A percentile compares a stretch with the other conserved stretches of the same genome.
Conservation (phyloP, 208 protist genomes). For the Porcisia deanei region DNA sequence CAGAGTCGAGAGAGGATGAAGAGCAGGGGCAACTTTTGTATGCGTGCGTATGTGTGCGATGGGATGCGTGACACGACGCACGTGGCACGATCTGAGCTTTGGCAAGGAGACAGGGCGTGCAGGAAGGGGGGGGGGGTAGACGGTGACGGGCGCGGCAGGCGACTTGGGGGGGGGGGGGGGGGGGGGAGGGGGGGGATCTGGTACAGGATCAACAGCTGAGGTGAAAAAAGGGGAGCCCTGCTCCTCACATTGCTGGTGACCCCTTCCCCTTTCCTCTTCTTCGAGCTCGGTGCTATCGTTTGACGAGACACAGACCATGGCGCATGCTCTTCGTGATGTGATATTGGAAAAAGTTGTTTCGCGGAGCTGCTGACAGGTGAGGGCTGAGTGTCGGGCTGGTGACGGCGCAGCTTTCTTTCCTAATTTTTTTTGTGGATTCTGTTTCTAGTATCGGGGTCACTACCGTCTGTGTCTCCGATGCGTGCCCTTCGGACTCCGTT, state of each 20-base stretch:
- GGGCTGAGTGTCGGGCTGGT: background rate
- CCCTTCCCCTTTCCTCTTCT: background rate
- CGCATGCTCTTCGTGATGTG: background rate
- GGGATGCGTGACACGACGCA: background rate
- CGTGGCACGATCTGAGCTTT: background rate
- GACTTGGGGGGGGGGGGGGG: background rate
- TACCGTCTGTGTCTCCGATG: background rate
- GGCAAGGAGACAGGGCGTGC: background rate
- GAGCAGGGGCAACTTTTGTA: background rate
- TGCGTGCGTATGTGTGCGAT: background rate
- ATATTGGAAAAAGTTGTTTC: background rate
- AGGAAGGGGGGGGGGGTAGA: too few relatives aligned
- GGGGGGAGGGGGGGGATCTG: background rate
- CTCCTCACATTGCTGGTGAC: background rate
- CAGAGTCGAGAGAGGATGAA: background rate
- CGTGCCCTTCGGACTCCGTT: background rate
- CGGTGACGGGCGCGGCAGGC: too few relatives aligned
- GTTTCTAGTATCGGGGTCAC: too few relatives aligned
- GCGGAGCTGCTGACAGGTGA: background rate
- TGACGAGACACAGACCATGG: background rate
- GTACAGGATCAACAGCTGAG: background rate
- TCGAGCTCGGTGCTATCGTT: background rate
- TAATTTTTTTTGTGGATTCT: background rate
- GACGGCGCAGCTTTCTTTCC: background rate
- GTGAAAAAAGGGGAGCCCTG: background rate